Percentiles rank a stretch among this genome's conserved stretches.
phyloP scores from a whole-genome alignment of 2,329 filamentous ascomycete genomes.

The Diaporthe citri region DNA sequence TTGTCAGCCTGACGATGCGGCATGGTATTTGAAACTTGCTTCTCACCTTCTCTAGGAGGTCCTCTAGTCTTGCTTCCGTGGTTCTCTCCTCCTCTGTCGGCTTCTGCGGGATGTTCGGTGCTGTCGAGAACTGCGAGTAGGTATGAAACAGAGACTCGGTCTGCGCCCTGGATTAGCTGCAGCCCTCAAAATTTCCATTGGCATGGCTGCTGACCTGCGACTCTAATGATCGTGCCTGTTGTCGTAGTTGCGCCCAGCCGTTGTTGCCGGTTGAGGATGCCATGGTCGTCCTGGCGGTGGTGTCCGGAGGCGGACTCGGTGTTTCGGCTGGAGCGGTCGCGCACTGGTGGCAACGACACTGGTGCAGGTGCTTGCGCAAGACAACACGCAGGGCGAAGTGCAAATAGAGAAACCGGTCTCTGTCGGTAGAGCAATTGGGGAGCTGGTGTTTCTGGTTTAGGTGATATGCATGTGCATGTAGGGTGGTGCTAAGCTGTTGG shows the following conservation, averaged over 20 bases:
- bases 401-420: background rate
- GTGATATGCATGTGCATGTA: conserved; percentile 16
- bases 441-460: background rate
- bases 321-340: conserved; percentile 7
- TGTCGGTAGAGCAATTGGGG: background rate
- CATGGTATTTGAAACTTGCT: background rate
- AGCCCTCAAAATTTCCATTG: conserved; percentile 23
- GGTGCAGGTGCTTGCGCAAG: conserved; percentile 1
- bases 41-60: conserved; percentile 82
- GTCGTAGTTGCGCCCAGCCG: conserved; percentile 93
- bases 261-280: conserved; percentile 66
- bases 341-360: background rate
- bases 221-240: conserved; percentile 90
- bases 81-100: conserved; percentile 86
- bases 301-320: background rate
- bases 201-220: conserved; percentile 75
- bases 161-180: conserved; percentile 57
- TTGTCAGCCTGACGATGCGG: conserved; percentile 36
- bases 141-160: conserved; percentile 86
- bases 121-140: conserved; percentile 91
- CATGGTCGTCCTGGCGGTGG: conserved; percentile 55
- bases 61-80: conserved; percentile 85
- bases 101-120: conserved; percentile 82
- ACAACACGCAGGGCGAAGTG: background rate
- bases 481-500: background rate